Evolutionary conservation across 306 rosid genomes (phyloP).

Genomic region (Begonia fuchsioides): DNA sequence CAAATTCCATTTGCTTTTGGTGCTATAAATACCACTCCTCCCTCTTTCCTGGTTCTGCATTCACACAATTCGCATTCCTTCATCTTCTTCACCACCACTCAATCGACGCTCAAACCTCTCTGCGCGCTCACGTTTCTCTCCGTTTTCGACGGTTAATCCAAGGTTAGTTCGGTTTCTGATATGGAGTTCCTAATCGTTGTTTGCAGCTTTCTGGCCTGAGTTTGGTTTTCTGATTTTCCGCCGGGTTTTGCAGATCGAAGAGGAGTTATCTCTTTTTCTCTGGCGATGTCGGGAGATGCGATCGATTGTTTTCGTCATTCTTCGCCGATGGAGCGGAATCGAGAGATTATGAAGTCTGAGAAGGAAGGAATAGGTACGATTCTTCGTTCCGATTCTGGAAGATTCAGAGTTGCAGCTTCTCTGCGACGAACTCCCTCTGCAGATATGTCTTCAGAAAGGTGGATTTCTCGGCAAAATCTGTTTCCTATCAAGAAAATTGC

Average conservation of each 20-base stretch:
- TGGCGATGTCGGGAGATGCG: slow-evolving; percentile 17
- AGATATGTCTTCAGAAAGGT: slow-evolving; percentile 67
- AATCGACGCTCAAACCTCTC: too few relatives aligned
- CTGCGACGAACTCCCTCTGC: slow-evolving; percentile 57
- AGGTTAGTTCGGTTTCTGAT: too few relatives aligned
- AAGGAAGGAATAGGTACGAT: too few relatives aligned
- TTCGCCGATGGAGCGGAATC: too few relatives aligned
- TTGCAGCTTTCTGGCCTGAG: too few relatives aligned
- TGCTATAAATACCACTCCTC: slow-evolving; percentile 68
- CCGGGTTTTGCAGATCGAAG: not conserved
- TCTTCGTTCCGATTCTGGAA: slow-evolving; percentile 23
- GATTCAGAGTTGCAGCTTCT: too few relatives aligned
- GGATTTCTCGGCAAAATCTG: slow-evolving; percentile 41
- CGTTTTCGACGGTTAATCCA: too few relatives aligned
- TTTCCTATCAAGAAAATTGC: slow-evolving; percentile 32
- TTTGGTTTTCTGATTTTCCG: not conserved
- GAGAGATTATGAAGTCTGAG: too few relatives aligned
- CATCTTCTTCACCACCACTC: slow-evolving; percentile 8
- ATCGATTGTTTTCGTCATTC: slow-evolving; percentile 16
- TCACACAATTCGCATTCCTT: slow-evolving; percentile 15
- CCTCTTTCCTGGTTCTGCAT: slow-evolving; percentile 18
- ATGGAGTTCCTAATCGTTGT: too few relatives aligned
- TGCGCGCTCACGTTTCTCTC: not conserved
- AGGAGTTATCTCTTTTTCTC: not conserved
- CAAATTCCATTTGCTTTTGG: slow-evolving; percentile 33